Evolutionary conservation across 2,329 filamentous ascomycete species (phyloP).

Genomic region (Xylariaceae sp.): DNA sequence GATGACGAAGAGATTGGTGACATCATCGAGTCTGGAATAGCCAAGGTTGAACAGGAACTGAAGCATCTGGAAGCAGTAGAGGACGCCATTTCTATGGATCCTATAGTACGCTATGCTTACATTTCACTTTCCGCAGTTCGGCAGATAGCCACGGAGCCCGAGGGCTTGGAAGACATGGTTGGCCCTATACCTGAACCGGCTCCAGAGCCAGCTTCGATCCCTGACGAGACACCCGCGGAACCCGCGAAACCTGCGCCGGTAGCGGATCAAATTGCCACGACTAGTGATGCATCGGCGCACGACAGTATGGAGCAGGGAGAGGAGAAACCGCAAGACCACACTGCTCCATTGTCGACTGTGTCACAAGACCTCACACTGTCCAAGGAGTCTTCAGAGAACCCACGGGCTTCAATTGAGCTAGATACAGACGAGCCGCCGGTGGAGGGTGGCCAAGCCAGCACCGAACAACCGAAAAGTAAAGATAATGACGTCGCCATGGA

Average conservation of each 20-base stretch:
- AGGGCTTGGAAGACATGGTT: constrained; percentile 40
- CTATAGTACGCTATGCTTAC: constrained; percentile 42
- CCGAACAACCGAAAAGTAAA: constrained; percentile 20
- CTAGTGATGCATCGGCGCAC: constrained; percentile 3
- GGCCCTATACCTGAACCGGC: constrained; percentile 35
- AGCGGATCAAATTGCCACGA: constrained; percentile 18
- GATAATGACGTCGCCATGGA: constrained; percentile 35
- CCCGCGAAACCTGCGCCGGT: constrained; percentile 17
- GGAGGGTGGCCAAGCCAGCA: too few species aligned
- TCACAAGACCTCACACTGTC: constrained; percentile 7
- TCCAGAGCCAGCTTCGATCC: constrained; percentile 30
- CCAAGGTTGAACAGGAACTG: constrained; percentile 45
- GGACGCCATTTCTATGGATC: constrained; percentile 35
- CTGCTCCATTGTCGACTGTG: constrained; percentile 9
- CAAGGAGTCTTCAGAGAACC: constrained; percentile 18
- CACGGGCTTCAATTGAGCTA: constrained; percentile 27
- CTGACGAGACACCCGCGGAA: constrained; percentile 12
- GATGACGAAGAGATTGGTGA: constrained; percentile 54
- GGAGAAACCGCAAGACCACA: constrained; percentile 16
- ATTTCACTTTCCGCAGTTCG: constrained; percentile 45
- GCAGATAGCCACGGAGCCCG: constrained; percentile 41
- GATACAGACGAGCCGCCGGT: constrained; percentile 19
- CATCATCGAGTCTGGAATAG: constrained; percentile 49
- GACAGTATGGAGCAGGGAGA: constrained; percentile 8
- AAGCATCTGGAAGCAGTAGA: constrained; percentile 39